Evolutionary conservation across 2,329 filamentous ascomycete genomes (phyloP), one percentile per base, ranked within the genome.

Genomic region (Aureobasidium namibiae): DNA sequence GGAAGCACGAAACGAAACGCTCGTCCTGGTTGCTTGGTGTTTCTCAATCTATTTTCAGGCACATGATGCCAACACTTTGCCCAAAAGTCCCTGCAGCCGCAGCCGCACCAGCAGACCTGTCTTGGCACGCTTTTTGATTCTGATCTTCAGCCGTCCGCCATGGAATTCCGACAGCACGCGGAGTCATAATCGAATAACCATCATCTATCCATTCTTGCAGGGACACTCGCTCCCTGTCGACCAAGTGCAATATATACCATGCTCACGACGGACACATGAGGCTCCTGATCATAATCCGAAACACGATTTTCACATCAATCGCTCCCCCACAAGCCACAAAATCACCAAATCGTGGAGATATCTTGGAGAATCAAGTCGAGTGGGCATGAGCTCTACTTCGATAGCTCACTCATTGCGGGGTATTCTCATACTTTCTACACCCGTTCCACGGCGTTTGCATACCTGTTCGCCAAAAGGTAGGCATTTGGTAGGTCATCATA

Each of bases 21-120:
- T 41, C 49, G 16, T 38, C 48, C 6, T 34, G 33, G 33, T 8
- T 13, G 16, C 33, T n/a, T 26, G 11, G 26, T 53, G 50, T 24
- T 29, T 50, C 33, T 36, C 36, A 41, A 54, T 54, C 52, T 56
- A 44, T 56, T 56, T 56, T 34, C 29, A 34, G 48, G 48, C 33
- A 52, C 48, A 52, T 38, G 48, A 52, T 39, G 48, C 8, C 48
- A 39, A 29, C 46, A 49, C 14, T 33, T 26, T 26, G 23, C 8
- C 13, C 39, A 42, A 18, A 13, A 36, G 46, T 23, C 46, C 31
- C 46, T 49, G 46, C 18, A 49, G 18, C 46, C n/a, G 45, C 29
- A 2, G 26, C 24, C 26, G 5, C 10, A n/a, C 7, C 5, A 24
- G 46, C 46, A 36, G 10, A 49, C 29, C 18, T 8, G 21, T 8